These are phyloP conservation scores for Fusarium oxysporum DNA, from an alignment of 2,329 filamentous ascomycete genomes.

Conservation along the genomic window DNA sequence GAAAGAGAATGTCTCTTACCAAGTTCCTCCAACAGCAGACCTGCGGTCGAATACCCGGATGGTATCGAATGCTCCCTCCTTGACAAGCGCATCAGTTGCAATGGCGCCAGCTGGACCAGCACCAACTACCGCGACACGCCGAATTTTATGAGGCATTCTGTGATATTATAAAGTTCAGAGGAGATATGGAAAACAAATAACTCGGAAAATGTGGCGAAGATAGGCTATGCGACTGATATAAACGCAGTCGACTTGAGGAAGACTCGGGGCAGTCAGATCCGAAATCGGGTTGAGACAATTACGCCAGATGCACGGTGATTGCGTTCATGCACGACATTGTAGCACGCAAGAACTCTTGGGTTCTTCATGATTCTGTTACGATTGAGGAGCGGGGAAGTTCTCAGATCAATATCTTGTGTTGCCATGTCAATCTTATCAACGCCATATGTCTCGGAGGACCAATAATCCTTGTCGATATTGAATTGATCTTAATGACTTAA, in stretches of 20 bases:
- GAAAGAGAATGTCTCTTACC: neutral
- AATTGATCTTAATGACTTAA: neutral
- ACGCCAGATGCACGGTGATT: neutral
- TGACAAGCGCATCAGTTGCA: conserved; percentile 28
- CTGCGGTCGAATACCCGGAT: conserved; percentile 31
- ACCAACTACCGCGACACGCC: conserved; percentile 24
- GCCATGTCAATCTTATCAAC: neutral
- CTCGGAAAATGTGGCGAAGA: neutral
- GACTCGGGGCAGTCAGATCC: neutral
- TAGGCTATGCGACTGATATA: neutral
- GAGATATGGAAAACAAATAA: fast-evolving
- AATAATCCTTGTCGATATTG: too few species aligned
- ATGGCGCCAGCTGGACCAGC: conserved; percentile 34
- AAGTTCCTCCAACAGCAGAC: conserved; percentile 18
- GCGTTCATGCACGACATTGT: neutral
- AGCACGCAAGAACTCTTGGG: neutral
- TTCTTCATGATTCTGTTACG: neutral
- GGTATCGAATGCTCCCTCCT: conserved; percentile 24
- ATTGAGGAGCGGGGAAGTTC: neutral
- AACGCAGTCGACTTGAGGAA: neutral
- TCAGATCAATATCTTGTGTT: neutral
- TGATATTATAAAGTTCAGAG: fast-evolving
- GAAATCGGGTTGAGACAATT: neutral
- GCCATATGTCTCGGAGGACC: neutral
- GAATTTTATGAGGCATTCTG: conserved; percentile 1